Base-by-base conservation (phyloP, 202 grass and related monocot species). In the Digitaria exilis region DNA sequence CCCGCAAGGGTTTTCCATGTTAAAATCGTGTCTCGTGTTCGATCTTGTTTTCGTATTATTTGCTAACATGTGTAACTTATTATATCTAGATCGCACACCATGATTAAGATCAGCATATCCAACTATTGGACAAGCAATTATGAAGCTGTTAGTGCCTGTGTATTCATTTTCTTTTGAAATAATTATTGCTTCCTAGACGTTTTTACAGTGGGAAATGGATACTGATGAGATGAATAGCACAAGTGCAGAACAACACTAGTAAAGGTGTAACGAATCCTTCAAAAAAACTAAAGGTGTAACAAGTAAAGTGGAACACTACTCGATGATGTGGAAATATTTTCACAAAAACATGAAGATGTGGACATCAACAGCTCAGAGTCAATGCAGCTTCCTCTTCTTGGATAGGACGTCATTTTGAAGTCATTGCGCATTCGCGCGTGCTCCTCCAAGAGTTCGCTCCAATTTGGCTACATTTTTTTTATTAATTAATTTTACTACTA, bases 31-130 rank as follows among this genome's bases (percentile, higher is more conserved):
- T n/a, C n/a, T n/a, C n/a, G n/a, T n/a, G n/a, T n/a, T n/a, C n/a
- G n/a, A n/a, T n/a, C n/a, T n/a, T n/a, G n/a, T n/a, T n/a, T n/a
- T n/a, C n/a, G n/a, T n/a, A n/a, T n/a, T n/a, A n/a, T n/a, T n/a
- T n/a, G n/a, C n/a, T n/a, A n/a, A n/a, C n/a, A n/a, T n/a, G n/a
- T n/a, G n/a, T n/a, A n/a, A n/a, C n/a, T n/a, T n/a, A n/a, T n/a
- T n/a, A n/a, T n/a, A 73, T 73, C 28, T 82, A n/a, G 24, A 37
- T 30, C 21, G 41, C 37, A 68, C 10, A 25, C 65, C 66, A 69
- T 26, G 39, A 69, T 45, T 45, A 7, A 14, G 5, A 45, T 45
- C 41, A 29, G 11, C 12, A 60, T 13, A 28, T 29, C 11, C 4
- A 60, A 10, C 4, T 15, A 60, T 60, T 16, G 25, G 57, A 29